Base-by-base conservation (phyloP, 2,329 filamentous ascomycete species). In the Harringtonia aguacate region DNA sequence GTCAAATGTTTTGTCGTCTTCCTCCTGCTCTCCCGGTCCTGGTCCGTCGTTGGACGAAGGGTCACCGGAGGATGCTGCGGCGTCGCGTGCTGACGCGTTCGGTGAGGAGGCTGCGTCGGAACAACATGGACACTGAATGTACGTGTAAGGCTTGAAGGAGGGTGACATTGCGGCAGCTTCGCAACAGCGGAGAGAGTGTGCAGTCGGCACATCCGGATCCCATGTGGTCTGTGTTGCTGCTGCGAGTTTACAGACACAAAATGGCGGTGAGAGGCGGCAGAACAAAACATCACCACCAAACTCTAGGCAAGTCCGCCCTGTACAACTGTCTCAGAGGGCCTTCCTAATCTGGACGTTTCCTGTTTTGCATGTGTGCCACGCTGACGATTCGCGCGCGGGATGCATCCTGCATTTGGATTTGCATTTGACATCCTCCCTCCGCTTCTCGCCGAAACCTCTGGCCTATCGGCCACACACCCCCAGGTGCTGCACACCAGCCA, bases 1-100 rank as follows among this genome's bases (percentile, higher is more conserved):
- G 59, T 98, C 85, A 61, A 98, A 95, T 4, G 86, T 83, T 49
- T 75, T 72, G 46, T 86, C 85, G 51, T 87, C 83, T 47, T 85
- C 80, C 41, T 86, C 80, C 24, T 75, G 66, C 4, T 75, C 43
- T 22, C 46, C 51, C 20, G 49, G 45, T 40, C 35, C 48, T 27
- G 60, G 61, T 42, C 64, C 63, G 29, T 62, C 55, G 21, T 55
- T 51, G 31, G 52, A 46, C 18, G 54, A 50, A 7, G 51, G 30
- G 53, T 42, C 29, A 35, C 51, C 28, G 18, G 41, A 45, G 5
- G 46, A 41, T 60, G 62, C 45, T 62, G 64, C 34, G 51, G 50
- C 35, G 52, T 53, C 24, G 54, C 27, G 56, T 13, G 30, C 46
- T 43, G 20, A 45, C 15, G 55, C 18, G 31, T 21, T 55, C 8